Evolutionary conservation across 768 basidiomycete genomes (phyloP).

Genomic region (Tubosaeta brunneosetosa): DNA sequence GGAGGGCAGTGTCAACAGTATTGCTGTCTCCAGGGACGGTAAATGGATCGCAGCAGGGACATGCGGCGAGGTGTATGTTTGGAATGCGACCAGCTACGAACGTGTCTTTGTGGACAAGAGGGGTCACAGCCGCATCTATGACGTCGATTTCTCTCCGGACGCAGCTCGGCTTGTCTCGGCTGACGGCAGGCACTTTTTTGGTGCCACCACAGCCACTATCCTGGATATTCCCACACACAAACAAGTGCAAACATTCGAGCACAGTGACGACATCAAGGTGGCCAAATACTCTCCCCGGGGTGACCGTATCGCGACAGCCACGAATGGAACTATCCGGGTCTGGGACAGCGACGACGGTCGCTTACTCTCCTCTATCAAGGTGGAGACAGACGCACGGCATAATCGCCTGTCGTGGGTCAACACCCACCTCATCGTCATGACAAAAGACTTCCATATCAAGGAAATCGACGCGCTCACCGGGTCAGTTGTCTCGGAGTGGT

Average conservation of each 20-base stretch:
- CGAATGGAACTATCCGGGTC: no score
- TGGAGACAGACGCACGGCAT: background rate
- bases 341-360: background rate
- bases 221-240: background rate
- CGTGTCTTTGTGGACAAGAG: background rate
- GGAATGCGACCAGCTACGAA: background rate
- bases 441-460: background rate
- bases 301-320: no score
- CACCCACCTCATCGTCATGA: background rate
- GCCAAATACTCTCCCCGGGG: no score
- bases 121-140: background rate
- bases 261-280: no score
- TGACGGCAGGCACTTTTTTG: background rate
- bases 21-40: background rate
- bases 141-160: background rate
- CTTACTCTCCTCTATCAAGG: background rate
- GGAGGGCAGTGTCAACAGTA: no score
- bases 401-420: background rate
- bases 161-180: background rate
- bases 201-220: background rate
- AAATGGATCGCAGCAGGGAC: background rate
- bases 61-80: background rate
- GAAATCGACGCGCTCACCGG: background rate
- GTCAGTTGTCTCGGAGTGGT: background rate
- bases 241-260: no score